Conservation (phyloP, 768 basidiomycete genomes). For the Lactarius sp. region DNA sequence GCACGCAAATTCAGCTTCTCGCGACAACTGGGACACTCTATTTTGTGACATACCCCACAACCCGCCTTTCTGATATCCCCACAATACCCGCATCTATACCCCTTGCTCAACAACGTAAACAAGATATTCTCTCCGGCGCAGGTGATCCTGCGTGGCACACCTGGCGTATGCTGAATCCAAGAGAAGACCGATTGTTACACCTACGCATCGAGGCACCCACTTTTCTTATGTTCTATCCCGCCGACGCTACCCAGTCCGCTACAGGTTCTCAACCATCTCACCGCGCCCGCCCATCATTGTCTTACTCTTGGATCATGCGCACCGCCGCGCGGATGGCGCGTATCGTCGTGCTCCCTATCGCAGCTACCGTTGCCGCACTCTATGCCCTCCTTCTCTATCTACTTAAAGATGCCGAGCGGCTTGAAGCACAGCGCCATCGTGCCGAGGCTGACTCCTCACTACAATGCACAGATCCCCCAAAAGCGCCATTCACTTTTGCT, state of each 20-base stretch:
- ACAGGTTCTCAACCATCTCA: neutral
- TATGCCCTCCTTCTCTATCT: slow-evolving; percentile 80
- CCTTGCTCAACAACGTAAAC: slow-evolving; percentile 18
- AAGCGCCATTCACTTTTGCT: slow-evolving; percentile 47
- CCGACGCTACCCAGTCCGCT: slow-evolving; percentile 30
- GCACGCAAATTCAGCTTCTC: slow-evolving; percentile 51
- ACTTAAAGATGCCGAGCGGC: slow-evolving; percentile 84
- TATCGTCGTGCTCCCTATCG: slow-evolving; percentile 82
- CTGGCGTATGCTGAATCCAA: slow-evolving; percentile 76
- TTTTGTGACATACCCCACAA: slow-evolving; percentile 56
- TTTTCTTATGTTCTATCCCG: slow-evolving; percentile 58
- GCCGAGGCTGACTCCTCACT: slow-evolving; percentile 40
- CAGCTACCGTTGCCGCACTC: slow-evolving; percentile 63
- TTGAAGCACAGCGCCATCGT: slow-evolving; percentile 77
- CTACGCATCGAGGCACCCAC: slow-evolving; percentile 77
- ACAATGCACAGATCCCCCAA: slow-evolving; percentile 36
- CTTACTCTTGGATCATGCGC: slow-evolving; percentile 46
- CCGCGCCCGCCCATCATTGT: slow-evolving; percentile 20
- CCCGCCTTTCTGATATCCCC: slow-evolving; percentile 25
- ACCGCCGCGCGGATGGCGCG: slow-evolving; percentile 70
- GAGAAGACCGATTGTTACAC: slow-evolving; percentile 60
- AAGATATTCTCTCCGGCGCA: slow-evolving; percentile 22
- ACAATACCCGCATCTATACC: slow-evolving; percentile 16
- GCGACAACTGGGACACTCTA: slow-evolving; percentile 73
- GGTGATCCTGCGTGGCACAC: slow-evolving; percentile 54